Conservation (phyloP, 495 filamentous ascomycete species). For the Xylaria flabelliformis region DNA sequence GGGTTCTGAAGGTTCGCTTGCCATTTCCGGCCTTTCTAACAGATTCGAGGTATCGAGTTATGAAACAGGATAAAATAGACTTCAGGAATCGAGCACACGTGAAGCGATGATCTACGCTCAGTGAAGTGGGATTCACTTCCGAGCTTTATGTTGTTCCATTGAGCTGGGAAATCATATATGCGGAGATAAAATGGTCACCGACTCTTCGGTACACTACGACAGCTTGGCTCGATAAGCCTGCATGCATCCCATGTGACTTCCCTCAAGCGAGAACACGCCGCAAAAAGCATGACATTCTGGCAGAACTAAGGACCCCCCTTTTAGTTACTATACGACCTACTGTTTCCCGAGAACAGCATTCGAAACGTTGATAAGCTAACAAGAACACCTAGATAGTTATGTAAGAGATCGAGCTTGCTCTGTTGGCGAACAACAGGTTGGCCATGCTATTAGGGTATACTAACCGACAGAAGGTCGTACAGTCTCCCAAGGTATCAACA, state of each 20-base stretch:
- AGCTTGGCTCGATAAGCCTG: background rate
- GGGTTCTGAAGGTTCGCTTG: constrained; percentile 23
- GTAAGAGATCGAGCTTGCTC: background rate
- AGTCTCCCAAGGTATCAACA: too few relatives aligned
- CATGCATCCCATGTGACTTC: constrained; percentile 7
- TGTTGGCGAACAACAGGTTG: background rate
- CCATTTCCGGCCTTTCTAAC: constrained; percentile 26
- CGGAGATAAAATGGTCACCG: constrained; percentile 4
- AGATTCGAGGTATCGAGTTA: background rate
- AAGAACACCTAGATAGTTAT: background rate
- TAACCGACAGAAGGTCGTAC: too few relatives aligned
- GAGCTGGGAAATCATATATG: background rate
- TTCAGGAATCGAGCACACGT: background rate
- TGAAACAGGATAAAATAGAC: background rate
- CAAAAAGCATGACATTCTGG: background rate
- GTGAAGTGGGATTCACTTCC: background rate
- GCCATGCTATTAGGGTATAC: background rate
- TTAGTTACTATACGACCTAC: background rate
- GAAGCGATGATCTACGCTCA: background rate
- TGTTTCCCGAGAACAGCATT: too few relatives aligned
- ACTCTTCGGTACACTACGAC: background rate
- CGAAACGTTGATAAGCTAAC: background rate
- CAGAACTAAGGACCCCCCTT: too few relatives aligned
- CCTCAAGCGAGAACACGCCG: background rate
- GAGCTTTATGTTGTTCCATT: background rate